Evolutionary conservation across 805 yeast genomes (phyloP).

Genomic region (Cyberlindnera japonica): DNA sequence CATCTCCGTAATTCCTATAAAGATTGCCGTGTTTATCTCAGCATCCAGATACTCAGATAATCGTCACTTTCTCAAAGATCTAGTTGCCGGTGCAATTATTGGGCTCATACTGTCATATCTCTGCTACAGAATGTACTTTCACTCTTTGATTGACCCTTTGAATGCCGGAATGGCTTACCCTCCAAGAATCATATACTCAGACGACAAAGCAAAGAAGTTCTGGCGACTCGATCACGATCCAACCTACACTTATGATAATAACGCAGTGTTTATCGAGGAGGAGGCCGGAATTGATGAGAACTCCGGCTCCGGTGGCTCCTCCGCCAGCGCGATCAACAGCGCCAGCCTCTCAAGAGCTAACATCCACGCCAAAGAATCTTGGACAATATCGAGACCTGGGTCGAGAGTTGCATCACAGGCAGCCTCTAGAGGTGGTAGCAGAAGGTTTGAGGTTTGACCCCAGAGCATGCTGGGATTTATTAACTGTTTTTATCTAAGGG

Average conservation of each 20-base stretch:
- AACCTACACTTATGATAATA: constrained; percentile 19
- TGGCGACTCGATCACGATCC: constrained; percentile 35
- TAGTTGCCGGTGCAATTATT: constrained; percentile 36
- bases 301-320: neutral
- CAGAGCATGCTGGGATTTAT: too few species aligned
- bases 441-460: constrained; percentile 1
- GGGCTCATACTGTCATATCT: constrained; percentile 34
- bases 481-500: too few species aligned
- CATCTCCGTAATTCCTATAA: constrained; percentile 33
- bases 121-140: constrained; percentile 41
- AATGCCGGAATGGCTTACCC: constrained; percentile 40
- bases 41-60: constrained; percentile 46
- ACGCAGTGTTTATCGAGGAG: constrained; percentile 8
- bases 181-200: constrained; percentile 37
- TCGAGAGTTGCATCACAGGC: neutral
- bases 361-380: neutral
- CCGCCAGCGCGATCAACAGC: neutral
- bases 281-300: too few species aligned
- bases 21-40: constrained; percentile 34
- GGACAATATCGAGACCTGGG: too few species aligned
- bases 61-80: constrained; percentile 40
- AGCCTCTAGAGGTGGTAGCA: neutral
- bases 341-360: constrained; percentile 2
- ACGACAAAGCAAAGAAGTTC: constrained; percentile 32
- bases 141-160: constrained; percentile 28